A percentile compares a stretch with the other conserved stretches of the same genome.
These are phyloP conservation scores for Neofusicoccum kwambonambiense DNA, from an alignment of 2,329 filamentous ascomycete genomes.

Conservation along the genomic window DNA sequence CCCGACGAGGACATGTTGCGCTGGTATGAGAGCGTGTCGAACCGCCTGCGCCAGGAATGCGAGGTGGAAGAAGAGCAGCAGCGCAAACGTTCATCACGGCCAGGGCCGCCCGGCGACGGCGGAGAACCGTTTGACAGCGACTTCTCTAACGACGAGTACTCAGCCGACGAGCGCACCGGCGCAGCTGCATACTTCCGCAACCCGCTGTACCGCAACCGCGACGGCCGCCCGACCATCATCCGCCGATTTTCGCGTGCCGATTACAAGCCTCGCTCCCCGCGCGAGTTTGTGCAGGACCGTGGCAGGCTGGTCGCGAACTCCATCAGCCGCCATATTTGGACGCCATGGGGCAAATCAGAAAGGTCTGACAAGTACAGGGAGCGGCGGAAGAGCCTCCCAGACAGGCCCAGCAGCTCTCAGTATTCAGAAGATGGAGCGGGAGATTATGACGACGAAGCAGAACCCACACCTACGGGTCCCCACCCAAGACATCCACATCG, in stretches of 20 bases:
- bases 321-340: constrained; percentile 35
- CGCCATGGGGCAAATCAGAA: constrained; percentile 26
- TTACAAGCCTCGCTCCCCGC: constrained; percentile 26
- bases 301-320: constrained; percentile 29
- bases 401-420: constrained; percentile 24
- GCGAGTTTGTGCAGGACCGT: constrained; percentile 29
- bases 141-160: constrained; percentile 33
- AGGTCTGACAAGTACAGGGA: constrained; percentile 22
- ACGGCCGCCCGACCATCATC: constrained; percentile 44
- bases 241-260: constrained; percentile 35
- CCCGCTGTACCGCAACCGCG: constrained; percentile 48
- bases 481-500: constrained; percentile 4
- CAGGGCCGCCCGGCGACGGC: constrained; percentile 25
- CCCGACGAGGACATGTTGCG: constrained; percentile 77
- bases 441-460: constrained; percentile 13
- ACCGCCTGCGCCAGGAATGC: constrained; percentile 65
- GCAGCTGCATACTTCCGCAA: constrained; percentile 51
- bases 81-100: constrained; percentile 22
- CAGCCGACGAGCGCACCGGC: constrained; percentile 43
- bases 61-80: constrained; percentile 40
- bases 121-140: constrained; percentile 32
- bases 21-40: constrained; percentile 80
- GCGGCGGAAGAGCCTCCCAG: constrained; percentile 27
- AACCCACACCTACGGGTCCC: constrained; percentile 29
- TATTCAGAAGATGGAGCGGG: constrained; percentile 22